Evolutionary conservation across 164 flowering plant genomes (phyloP).

Genomic region (Piper longum): DNA sequence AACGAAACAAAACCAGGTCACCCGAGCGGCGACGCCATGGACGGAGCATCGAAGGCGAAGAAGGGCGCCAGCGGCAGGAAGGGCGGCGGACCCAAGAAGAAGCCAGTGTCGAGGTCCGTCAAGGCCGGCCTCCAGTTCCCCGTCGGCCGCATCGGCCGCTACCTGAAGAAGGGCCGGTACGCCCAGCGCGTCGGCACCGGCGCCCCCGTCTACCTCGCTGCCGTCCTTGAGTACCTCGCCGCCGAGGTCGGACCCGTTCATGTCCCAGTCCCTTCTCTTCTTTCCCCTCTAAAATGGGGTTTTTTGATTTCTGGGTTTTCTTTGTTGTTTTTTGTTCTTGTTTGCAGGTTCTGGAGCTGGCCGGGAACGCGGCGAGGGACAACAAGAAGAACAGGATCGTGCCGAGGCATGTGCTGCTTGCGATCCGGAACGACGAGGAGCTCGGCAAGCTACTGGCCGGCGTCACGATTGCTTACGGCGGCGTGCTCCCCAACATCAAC

Average conservation of each 20-base stretch:
- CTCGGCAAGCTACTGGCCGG: constrained; percentile 20
- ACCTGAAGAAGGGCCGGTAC: constrained; percentile 40
- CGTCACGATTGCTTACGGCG: constrained; percentile 22
- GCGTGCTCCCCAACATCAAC: constrained; percentile 26
- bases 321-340: neutral
- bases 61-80: constrained; percentile 32
- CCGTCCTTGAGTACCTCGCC: constrained; percentile 52
- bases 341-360: constrained; percentile 24
- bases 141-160: constrained; percentile 43
- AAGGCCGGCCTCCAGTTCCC: constrained; percentile 55
- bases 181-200: constrained; percentile 36
- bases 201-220: constrained; percentile 47
- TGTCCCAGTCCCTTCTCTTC: too few species aligned
- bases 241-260: constrained; percentile 31
- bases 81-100: constrained; percentile 19
- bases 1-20: too few species aligned
- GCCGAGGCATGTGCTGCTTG: constrained; percentile 25
- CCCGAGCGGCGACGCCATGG: neutral
- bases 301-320: neutral
- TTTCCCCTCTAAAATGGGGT: too few species aligned
- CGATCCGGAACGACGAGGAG: constrained; percentile 28
- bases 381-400: constrained; percentile 27
- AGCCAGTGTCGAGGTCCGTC: constrained; percentile 28
- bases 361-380: constrained; percentile 31
- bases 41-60: constrained; percentile 11